Percentiles rank a stretch among this genome's conserved stretches.
Conservation (phyloP, 345 rosid genomes). For the Eucalyptus urophylla region DNA sequence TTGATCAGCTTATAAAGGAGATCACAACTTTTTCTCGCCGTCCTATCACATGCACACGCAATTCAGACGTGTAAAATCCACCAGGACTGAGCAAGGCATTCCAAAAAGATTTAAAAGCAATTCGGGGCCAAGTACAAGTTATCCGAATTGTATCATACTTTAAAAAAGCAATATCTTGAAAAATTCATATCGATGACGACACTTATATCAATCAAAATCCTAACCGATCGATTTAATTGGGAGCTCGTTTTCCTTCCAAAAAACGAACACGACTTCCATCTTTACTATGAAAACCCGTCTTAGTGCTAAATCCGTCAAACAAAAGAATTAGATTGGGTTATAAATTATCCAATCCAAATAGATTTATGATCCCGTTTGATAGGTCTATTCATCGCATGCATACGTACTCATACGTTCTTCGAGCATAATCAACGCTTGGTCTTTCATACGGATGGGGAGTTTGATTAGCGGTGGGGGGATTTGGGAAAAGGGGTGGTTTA, state of each 20-base stretch:
- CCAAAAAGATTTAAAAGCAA: background rate
- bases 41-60: background rate
- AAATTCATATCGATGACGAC: background rate
- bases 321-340: too few relatives aligned
- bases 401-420: background rate
- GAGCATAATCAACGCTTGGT: background rate
- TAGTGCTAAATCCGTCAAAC: fast-evolving
- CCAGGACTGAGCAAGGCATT: background rate
- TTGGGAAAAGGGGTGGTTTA: background rate
- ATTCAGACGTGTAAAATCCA: background rate
- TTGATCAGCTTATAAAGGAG: background rate
- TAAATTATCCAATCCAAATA: fast-evolving
- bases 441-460: background rate
- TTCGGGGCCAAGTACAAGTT: background rate
- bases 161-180: background rate
- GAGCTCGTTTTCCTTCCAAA: background rate
- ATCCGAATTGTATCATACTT: background rate
- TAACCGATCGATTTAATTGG: too few relatives aligned
- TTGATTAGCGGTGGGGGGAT: background rate
- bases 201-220: background rate
- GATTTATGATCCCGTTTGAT: too few relatives aligned
- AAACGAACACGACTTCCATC: background rate
- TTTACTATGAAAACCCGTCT: background rate
- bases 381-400: too few relatives aligned
- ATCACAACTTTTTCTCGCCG: background rate